Evolutionary conservation across 257 asterid genomes (phyloP), one percentile per base, ranked within the genome.

Genomic region (Linaria vulgaris): DNA sequence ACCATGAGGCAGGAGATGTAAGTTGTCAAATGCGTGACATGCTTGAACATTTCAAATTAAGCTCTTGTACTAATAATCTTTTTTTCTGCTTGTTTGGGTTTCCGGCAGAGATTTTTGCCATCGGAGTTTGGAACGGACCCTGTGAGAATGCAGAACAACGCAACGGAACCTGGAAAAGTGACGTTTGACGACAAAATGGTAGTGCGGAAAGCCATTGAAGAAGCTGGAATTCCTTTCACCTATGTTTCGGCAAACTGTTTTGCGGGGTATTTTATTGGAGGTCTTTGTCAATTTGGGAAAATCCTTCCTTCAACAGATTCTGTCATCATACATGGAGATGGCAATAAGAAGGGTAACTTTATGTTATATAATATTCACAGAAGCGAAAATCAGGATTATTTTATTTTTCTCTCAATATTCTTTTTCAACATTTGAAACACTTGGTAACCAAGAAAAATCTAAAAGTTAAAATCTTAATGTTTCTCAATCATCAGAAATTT

Each of bases 51-150:
- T n/a, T n/a, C n/a, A n/a, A n/a, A n/a, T n/a, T n/a, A n/a, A n/a
- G n/a, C n/a, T n/a, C n/a, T n/a, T n/a, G n/a, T n/a, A n/a, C n/a
- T n/a, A n/a, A n/a, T n/a, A n/a, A n/a, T n/a, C n/a, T n/a, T n/a
- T n/a, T n/a, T n/a, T n/a, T n/a, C 37, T 6, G 3, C 6, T 3
- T 30, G 3, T 20, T 5, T 17, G 12, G 9, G 0, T 9, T 44
- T 16, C 19, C 7, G 72, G 12, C 46, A 87, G 95, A 79, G 88
- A 14, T 87, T 87, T 59, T 55, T 85, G 76, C 95, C 94, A 0
- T 85, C 95, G 16, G 94, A 87, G 59, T 87, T 84, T 44, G 95
- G 95, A 0, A 71, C 77, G 62, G 94, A 87, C 56, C 82, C 88
- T 0, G 78, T 88, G 20, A 57, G 63, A 43, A 43, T 41, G 39